Conservation (phyloP, 352 stramenopile species). For the Globisporangium uncinulatum region DNA sequence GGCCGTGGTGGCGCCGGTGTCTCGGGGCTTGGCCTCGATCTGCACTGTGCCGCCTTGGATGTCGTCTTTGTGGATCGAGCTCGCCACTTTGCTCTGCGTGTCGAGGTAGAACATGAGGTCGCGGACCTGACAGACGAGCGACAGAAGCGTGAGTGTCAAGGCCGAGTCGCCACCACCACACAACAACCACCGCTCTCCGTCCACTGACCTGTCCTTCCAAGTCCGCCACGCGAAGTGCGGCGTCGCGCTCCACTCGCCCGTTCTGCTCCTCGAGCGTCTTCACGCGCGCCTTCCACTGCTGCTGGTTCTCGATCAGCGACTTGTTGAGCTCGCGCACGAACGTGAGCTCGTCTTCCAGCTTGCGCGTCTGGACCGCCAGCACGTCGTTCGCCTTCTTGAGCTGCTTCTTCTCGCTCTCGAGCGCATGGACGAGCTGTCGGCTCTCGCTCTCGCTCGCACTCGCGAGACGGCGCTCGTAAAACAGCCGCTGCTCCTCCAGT, state of each 20-base stretch:
- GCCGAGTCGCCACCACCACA: background rate
- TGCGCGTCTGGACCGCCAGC: slow-evolving; percentile 59
- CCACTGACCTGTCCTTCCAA: slow-evolving; percentile 66
- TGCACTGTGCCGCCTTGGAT: slow-evolving; percentile 79
- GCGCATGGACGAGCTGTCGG: slow-evolving; percentile 38
- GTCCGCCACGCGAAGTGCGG: slow-evolving; percentile 55
- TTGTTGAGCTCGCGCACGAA: slow-evolving; percentile 87
- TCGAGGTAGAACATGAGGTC: slow-evolving; percentile 91
- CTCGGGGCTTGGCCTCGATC: slow-evolving; percentile 39
- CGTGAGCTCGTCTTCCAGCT: slow-evolving; percentile 75
- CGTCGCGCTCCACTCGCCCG: slow-evolving; percentile 47
- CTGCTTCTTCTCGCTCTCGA: slow-evolving; percentile 81
- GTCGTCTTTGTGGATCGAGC: slow-evolving; percentile 71
- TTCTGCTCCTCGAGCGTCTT: slow-evolving; percentile 64
- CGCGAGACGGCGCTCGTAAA: slow-evolving; percentile 85
- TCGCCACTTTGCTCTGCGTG: slow-evolving; percentile 81
- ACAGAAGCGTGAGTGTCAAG: background rate
- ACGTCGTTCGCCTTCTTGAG: slow-evolving; percentile 67
- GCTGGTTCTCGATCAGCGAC: slow-evolving; percentile 84
- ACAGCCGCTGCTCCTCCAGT: slow-evolving; percentile 93
- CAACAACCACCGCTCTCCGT: background rate
- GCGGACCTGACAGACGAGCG: slow-evolving; percentile 22
- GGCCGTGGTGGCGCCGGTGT: slow-evolving; percentile 12
- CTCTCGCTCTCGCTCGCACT: slow-evolving; percentile 53
- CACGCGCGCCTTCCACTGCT: slow-evolving; percentile 84